Conservation (phyloP, 768 basidiomycete species). For the Ramaria sp. region DNA sequence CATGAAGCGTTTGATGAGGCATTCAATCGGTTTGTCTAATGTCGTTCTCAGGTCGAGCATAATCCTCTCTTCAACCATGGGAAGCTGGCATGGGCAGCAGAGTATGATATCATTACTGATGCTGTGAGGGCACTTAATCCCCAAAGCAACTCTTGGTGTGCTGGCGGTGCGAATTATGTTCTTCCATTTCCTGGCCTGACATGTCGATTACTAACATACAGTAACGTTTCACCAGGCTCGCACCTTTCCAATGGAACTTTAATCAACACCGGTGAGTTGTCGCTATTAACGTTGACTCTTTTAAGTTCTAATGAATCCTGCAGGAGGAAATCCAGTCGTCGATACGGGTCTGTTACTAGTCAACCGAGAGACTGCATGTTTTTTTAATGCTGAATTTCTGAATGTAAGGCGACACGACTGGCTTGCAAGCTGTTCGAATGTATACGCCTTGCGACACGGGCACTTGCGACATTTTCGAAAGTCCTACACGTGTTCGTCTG, state of each 20-base stretch:
- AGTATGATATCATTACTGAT: slow-evolving; percentile 6
- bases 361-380: background rate
- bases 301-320: background rate
- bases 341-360: background rate
- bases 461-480: slow-evolving; percentile 46
- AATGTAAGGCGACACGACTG: slow-evolving; percentile 1
- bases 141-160: slow-evolving; percentile 5
- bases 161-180: background rate
- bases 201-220: background rate
- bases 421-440: slow-evolving; percentile 29
- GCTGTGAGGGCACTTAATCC: slow-evolving; percentile 2
- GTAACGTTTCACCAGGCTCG: background rate
- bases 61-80: slow-evolving; percentile 1
- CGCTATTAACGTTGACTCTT: background rate
- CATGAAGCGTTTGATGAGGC: background rate
- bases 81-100: slow-evolving; percentile 2
- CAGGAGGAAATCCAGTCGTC: slow-evolving; percentile 7
- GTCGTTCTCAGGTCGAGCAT: slow-evolving; percentile 2
- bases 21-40: background rate
- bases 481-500: slow-evolving; percentile 24
- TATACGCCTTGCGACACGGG: slow-evolving; percentile 58
- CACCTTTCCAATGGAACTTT: slow-evolving; percentile 7
- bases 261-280: background rate
- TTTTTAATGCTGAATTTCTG: background rate
- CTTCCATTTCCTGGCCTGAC: background rate